These are phyloP conservation scores for Colletotrichum melonis DNA, from an alignment of 2,329 filamentous ascomycete species.

Conservation along the genomic window DNA sequence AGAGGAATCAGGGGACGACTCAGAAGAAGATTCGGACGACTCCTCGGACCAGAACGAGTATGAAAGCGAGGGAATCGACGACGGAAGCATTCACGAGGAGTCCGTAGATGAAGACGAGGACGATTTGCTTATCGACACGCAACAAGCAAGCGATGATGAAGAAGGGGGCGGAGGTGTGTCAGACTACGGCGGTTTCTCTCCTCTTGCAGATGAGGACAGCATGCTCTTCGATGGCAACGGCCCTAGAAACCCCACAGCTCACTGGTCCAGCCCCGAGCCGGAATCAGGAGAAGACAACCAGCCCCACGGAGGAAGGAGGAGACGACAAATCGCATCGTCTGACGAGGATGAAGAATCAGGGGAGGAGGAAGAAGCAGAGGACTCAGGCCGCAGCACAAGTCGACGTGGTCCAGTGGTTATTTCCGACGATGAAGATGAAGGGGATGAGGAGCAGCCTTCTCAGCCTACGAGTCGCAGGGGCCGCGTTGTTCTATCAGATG, in stretches of 20 bases:
- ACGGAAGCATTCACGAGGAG: conserved; percentile 43
- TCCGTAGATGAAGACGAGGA: conserved; percentile 26
- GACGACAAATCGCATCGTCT: conserved; percentile 42
- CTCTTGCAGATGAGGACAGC: conserved; percentile 26
- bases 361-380: conserved; percentile 37
- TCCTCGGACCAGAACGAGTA: conserved; percentile 43
- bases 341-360: conserved; percentile 41
- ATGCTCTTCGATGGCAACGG: conserved; percentile 24
- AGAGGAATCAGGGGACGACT: not conserved
- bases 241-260: conserved; percentile 12
- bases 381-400: not conserved
- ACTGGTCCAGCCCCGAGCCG: conserved; percentile 47
- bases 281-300: conserved; percentile 28
- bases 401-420: conserved; percentile 19
- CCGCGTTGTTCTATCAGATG: conserved; percentile 39
- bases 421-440: conserved; percentile 39
- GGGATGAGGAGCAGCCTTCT: conserved; percentile 7
- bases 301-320: conserved; percentile 37
- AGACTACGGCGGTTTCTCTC: conserved; percentile 21
- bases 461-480: conserved; percentile 34
- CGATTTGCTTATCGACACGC: conserved; percentile 18
- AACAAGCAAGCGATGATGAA: conserved; percentile 40
- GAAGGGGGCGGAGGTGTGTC: conserved; percentile 38
- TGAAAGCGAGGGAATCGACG: conserved; percentile 54
- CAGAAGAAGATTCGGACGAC: not conserved